Evolutionary conservation across 768 basidiomycete species (phyloP), one percentile per base, ranked within the genome.

Genomic region (Amanita subjunquillea): DNA sequence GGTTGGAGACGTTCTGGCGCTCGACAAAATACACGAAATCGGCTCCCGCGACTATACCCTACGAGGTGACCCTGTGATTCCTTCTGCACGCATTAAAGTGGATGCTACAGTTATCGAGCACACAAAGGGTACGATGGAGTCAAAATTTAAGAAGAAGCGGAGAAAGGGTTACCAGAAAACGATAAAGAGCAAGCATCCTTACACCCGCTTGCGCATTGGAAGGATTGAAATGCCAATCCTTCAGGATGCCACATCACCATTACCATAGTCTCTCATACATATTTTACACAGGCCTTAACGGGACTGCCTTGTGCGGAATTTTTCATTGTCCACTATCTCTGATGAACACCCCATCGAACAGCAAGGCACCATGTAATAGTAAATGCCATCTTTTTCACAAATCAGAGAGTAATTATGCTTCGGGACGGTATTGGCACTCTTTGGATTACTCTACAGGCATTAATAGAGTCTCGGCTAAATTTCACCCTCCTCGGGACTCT

Each of bases 91-190:
- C 37, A 82, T 96, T 58, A 76, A 76, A 55, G 85, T 94, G 38
- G 74, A 86, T 58, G 85, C 93, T 15, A 96, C 91, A 20, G 92
- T 99, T n/a, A 70, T 98, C 43, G 96, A 99, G 69, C 95, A 99
- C 65, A 98, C 96, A 40, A 97, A 94, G 67, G 89, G 91, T 6
- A 77, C 79, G 50, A 87, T 98, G 88, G 88, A 95, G 69, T 77
- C 74, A 60, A 87, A 89, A 51, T 81, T 94, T 71, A 96, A 97
- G 76, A 95, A 94, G 75, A 99, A 98, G 76, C 74, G 93, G 70
- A 84, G 96, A 83, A 97, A 98, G 75, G 93, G 95, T 8, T 98
- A 98, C 71, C 82, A 88, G 70, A 90, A 91, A 71, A 92, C 90
- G 6, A 90, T 97, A 57, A 78, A 82, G 65, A 86, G 91, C 67